These are phyloP conservation scores for Cylindrodendrum hubeiense DNA, from an alignment of 2,329 filamentous ascomycete genomes.

Conservation along the genomic window DNA sequence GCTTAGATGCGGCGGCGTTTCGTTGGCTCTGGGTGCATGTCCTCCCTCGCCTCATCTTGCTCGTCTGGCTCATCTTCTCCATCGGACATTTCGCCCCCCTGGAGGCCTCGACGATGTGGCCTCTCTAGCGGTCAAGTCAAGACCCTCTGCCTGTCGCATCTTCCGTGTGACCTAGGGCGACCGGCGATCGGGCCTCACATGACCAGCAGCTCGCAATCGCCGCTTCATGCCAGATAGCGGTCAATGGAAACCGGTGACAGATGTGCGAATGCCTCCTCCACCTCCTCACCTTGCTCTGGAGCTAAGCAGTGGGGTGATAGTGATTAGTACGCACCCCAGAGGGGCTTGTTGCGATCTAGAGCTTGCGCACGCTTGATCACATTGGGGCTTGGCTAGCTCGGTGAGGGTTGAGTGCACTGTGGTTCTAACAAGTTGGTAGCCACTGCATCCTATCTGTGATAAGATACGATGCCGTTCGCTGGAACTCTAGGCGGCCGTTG, in stretches of 20 bases:
- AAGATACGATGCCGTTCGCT: slow-evolving; percentile 29
- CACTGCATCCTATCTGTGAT: slow-evolving; percentile 34
- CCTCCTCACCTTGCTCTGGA: slow-evolving; percentile 30
- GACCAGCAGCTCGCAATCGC: slow-evolving; percentile 31
- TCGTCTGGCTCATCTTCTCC: slow-evolving; percentile 23
- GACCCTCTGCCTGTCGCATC: slow-evolving; percentile 25
- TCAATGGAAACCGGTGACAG: slow-evolving; percentile 30
- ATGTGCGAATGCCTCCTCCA: slow-evolving; percentile 25
- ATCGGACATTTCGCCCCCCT: slow-evolving; percentile 30
- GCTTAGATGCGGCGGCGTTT: slow-evolving; percentile 35
- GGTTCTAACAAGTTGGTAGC: slow-evolving; percentile 17
- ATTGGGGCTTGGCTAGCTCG: slow-evolving; percentile 34
- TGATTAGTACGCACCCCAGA: background rate
- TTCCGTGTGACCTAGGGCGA: slow-evolving; percentile 38
- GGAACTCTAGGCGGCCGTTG: slow-evolving; percentile 27
- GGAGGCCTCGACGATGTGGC: slow-evolving; percentile 33
- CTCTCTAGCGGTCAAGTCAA: slow-evolving; percentile 40
- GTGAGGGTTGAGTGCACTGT: slow-evolving; percentile 32
- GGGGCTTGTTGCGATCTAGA: slow-evolving; percentile 36
- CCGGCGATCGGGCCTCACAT: slow-evolving; percentile 38
- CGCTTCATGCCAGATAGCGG: slow-evolving; percentile 23
- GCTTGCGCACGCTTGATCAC: slow-evolving; percentile 44
- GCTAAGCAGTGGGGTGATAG: slow-evolving; percentile 30
- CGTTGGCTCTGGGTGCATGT: slow-evolving; percentile 33
- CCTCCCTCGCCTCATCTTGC: slow-evolving; percentile 34